Evolutionary conservation across 441 rosid genomes (phyloP).

Genomic region (Arabidopsis hybrid): DNA sequence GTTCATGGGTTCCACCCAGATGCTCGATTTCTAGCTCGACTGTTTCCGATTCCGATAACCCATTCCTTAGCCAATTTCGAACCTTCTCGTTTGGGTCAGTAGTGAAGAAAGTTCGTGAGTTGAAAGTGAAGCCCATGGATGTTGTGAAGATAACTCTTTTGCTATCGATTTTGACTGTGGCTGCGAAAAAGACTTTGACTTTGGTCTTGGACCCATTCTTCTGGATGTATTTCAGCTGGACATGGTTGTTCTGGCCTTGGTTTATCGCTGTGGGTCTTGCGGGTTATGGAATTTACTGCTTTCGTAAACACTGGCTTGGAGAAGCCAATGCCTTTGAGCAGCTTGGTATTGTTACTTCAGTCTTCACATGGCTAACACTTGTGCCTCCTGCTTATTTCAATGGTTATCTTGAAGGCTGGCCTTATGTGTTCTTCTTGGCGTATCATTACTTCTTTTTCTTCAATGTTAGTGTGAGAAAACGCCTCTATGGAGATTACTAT

Average conservation of each 20-base stretch:
- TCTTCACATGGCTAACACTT: slow-evolving; percentile 85
- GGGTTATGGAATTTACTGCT: slow-evolving; percentile 66
- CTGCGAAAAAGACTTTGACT: slow-evolving; percentile 60
- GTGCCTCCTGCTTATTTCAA: slow-evolving; percentile 85
- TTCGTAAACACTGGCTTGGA: slow-evolving; percentile 61
- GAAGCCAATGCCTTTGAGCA: slow-evolving; percentile 79
- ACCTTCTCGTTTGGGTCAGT: slow-evolving; percentile 52
- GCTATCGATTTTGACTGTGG: slow-evolving; percentile 59
- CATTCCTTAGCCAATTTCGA: slow-evolving; percentile 51
- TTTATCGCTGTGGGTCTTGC: slow-evolving; percentile 64
- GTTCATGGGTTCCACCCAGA: slow-evolving; percentile 45
- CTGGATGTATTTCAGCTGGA: slow-evolving; percentile 94
- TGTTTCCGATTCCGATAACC: slow-evolving; percentile 49
- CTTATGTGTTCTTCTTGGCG: slow-evolving; percentile 80
- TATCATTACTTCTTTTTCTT: slow-evolving; percentile 94
- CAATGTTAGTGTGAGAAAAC: slow-evolving; percentile 79
- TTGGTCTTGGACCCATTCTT: slow-evolving; percentile 71
- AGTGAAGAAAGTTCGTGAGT: slow-evolving; percentile 45
- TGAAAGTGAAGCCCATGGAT: slow-evolving; percentile 54
- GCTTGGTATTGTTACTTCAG: slow-evolving; percentile 71
- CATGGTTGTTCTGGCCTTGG: slow-evolving; percentile 97
- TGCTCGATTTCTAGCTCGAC: slow-evolving; percentile 61
- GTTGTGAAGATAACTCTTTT: slow-evolving; percentile 62
- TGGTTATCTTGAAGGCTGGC: slow-evolving; percentile 93
- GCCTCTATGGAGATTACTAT: slow-evolving; percentile 81